Evolutionary conservation across 805 yeast genomes (phyloP).

Genomic region (Huiozyma sinensis): DNA sequence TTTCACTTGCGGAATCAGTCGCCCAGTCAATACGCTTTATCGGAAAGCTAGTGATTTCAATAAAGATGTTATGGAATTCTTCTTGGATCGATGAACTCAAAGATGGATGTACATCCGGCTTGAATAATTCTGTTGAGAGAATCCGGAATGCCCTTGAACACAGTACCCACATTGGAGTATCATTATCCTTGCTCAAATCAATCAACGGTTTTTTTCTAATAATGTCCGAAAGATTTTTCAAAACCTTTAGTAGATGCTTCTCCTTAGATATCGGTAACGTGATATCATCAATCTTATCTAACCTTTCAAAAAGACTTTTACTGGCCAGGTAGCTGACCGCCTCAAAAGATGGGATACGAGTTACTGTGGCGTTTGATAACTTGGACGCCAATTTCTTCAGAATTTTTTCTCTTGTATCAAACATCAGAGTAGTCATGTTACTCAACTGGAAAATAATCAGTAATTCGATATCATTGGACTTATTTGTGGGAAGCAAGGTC

Average conservation of each 20-base stretch:
- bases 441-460: slow-evolving; percentile 44
- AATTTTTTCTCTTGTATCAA: slow-evolving; percentile 48
- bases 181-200: slow-evolving; percentile 4
- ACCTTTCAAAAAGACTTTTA: slow-evolving; percentile 29
- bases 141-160: slow-evolving; percentile 34
- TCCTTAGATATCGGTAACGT: slow-evolving; percentile 31
- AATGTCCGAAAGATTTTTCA: slow-evolving; percentile 43
- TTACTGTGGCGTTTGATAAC: slow-evolving; percentile 21
- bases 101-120: slow-evolving; percentile 1
- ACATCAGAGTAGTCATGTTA: slow-evolving; percentile 46
- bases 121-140: slow-evolving; percentile 23
- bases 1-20: slow-evolving; percentile 30
- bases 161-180: slow-evolving; percentile 43
- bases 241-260: slow-evolving; percentile 35
- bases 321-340: slow-evolving; percentile 45
- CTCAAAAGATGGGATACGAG: slow-evolving; percentile 51
- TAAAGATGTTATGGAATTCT: slow-evolving; percentile 20
- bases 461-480: slow-evolving; percentile 32
- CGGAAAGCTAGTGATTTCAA: slow-evolving; percentile 23
- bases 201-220: slow-evolving; percentile 35
- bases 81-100: slow-evolving; percentile 4
- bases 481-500: slow-evolving; percentile 18
- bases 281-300: slow-evolving; percentile 28
- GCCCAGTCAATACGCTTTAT: slow-evolving; percentile 17
- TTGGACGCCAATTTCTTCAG: slow-evolving; percentile 40